Evolutionary conservation across 1,139 yeast genomes (phyloP).

Genomic region (Groenewaldozyma sp.): DNA sequence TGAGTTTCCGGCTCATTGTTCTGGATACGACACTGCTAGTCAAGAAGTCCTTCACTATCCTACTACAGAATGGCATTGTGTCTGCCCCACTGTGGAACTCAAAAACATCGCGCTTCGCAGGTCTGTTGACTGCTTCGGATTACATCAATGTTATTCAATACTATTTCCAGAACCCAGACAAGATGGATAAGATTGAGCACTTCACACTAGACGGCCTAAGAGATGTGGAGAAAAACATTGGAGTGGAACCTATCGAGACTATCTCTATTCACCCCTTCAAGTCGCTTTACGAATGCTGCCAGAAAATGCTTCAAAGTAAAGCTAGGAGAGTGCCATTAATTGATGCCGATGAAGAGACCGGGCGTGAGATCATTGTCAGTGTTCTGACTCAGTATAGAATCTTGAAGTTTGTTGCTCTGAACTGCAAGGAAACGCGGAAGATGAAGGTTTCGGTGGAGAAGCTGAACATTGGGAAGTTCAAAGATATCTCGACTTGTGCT

Average conservation of each 20-base stretch:
- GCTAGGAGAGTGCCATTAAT: conserved; percentile 92
- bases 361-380: conserved; percentile 87
- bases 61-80: conserved; percentile 87
- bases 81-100: conserved; percentile 97
- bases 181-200: conserved; percentile 81
- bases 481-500: conserved; percentile 65
- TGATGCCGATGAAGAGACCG: conserved; percentile 88
- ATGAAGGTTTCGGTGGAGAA: conserved; percentile 67
- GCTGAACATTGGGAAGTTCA: conserved; percentile 53
- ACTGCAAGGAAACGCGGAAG: conserved; percentile 89
- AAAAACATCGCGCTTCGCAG: conserved; percentile 83
- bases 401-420: conserved; percentile 87
- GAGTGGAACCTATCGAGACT: conserved; percentile 83
- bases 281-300: conserved; percentile 87
- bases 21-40: conserved; percentile 86
- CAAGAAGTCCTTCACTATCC: conserved; percentile 80
- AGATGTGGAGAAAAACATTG: conserved; percentile 80
- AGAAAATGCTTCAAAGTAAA: conserved; percentile 78
- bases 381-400: conserved; percentile 96
- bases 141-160: conserved; percentile 93
- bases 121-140: conserved; percentile 84
- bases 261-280: conserved; percentile 86
- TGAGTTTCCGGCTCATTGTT: conserved; percentile 84
- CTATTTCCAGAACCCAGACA: conserved; percentile 84
- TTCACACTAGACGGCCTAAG: conserved; percentile 72